Conservation (phyloP, 768 basidiomycete genomes). For the Sporobolomyces roseus region DNA sequence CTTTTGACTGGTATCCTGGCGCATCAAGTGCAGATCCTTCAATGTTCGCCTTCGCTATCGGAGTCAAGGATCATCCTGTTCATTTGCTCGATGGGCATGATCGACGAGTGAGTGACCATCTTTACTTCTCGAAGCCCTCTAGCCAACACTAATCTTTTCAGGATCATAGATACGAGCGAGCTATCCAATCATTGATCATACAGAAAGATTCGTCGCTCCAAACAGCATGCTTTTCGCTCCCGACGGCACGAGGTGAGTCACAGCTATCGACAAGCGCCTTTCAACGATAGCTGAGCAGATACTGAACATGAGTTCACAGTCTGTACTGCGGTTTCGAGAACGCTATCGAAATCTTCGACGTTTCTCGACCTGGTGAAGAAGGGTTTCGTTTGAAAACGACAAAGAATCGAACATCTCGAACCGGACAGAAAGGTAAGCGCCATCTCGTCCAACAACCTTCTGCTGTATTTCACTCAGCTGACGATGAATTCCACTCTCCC, state of each 20-base stretch:
- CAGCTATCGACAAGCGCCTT: not conserved
- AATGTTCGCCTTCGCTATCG: slow-evolving; percentile 76
- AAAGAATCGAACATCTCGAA: slow-evolving; percentile 69
- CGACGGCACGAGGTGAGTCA: slow-evolving; percentile 59
- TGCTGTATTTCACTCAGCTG: not conserved
- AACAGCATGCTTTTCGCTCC: slow-evolving; percentile 75
- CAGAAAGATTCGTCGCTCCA: slow-evolving; percentile 85
- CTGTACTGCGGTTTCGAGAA: slow-evolving; percentile 83
- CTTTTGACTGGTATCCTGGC: slow-evolving; percentile 53
- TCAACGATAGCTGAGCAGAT: not conserved
- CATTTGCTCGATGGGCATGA: slow-evolving; percentile 70
- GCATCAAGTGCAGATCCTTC: slow-evolving; percentile 61
- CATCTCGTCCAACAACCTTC: not conserved
- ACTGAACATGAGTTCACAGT: slow-evolving; percentile 49
- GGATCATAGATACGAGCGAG: slow-evolving; percentile 72
- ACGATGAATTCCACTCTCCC: not conserved
- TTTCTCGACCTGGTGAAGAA: slow-evolving; percentile 63
- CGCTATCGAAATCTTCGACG: slow-evolving; percentile 79
- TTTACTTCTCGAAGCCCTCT: not conserved
- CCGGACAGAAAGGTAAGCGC: slow-evolving; percentile 74
- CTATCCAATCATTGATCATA: slow-evolving; percentile 85
- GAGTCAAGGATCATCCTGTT: slow-evolving; percentile 78
- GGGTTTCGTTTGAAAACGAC: slow-evolving; percentile 68
- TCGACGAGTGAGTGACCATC: slow-evolving; percentile 59
- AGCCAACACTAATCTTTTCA: not conserved